Evolutionary conservation across 257 asterid genomes (phyloP), one percentile per base, ranked within the genome.

Genomic region (Solanum acaule): DNA sequence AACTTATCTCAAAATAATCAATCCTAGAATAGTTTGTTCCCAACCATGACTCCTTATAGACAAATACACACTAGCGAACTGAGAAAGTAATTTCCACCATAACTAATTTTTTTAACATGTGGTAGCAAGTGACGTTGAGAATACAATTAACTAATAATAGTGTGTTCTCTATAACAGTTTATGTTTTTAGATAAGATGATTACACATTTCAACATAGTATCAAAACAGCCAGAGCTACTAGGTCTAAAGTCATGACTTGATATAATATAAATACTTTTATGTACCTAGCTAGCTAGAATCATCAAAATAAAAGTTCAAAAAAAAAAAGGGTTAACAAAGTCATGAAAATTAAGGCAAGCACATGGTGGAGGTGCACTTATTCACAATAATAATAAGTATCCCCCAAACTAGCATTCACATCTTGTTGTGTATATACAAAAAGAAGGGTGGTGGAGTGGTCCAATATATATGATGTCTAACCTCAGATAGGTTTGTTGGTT

Each of bases 401-500:
- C 46, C 81, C 81, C n/a, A 73, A 73, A 73, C 65, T 18, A 77
- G 84, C 35, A 77, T 40, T 40, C 8, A 77, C 84, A 77, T n/a
- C 35, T 77, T 67, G 65, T 56, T 56, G 65, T 56, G 75, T 27
- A 40, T 40, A 40, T 16, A 25, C 44, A 78, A 40, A 79, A 8
- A 79, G 38, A 25, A 42, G 25, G 38, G 85, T 18, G 34, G 10
- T 44, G 65, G 15, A 42, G 65, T 79, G 65, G 65, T 79, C 67
- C 65, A 79, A 16, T 78, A 27, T 6, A 6, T 25, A 25, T 67
- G 25, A 27, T 67, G 73, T 8, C 61, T n/a, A 25, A n/a, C 29
- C 84, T 29, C n/a, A 79, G 78, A 11, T 27, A 44, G 31, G 6
- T 86, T 89, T 91, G 91, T 91, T 92, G 91, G 94, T 93, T 93